Conservation (phyloP, 129 eudicot genomes). For the Rutidosis leptorrhynchoides region DNA sequence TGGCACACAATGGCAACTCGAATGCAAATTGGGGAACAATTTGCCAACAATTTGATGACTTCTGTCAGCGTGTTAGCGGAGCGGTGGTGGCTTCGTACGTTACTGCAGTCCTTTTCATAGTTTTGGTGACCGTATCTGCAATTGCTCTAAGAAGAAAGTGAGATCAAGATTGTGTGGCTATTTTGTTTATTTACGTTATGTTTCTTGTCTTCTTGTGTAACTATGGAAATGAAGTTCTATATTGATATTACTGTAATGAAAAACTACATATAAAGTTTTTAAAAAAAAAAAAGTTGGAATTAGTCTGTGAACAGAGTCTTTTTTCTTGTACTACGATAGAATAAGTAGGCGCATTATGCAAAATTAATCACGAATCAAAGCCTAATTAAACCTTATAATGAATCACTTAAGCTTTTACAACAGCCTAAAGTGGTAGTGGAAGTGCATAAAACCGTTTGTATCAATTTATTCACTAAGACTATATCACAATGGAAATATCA, state of each 20-base stretch:
- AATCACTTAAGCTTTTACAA: too few species aligned
- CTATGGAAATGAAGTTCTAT: slow-evolving; percentile 17
- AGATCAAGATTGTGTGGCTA: neutral
- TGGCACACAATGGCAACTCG: slow-evolving; percentile 77
- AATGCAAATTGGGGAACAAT: slow-evolving; percentile 68
- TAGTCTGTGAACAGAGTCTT: neutral
- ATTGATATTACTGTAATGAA: neutral
- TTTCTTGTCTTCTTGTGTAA: slow-evolving; percentile 5
- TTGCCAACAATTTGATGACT: slow-evolving; percentile 65
- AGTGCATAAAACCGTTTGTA: too few species aligned
- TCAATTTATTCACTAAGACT: too few species aligned
- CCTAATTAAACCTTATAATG: too few species aligned
- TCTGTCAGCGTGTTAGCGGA: slow-evolving; percentile 70
- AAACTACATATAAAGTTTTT: neutral
- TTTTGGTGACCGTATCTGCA: slow-evolving; percentile 65
- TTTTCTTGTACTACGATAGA: neutral
- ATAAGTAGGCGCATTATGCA: neutral
- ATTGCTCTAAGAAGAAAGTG: slow-evolving; percentile 51
- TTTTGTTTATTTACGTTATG: neutral
- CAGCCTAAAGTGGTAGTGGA: too few species aligned
- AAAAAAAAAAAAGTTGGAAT: neutral
- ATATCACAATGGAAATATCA: too few species aligned
- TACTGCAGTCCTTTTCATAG: slow-evolving; percentile 48
- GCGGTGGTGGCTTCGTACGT: slow-evolving; percentile 84
- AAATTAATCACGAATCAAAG: too few species aligned